phyloP scores from a whole-genome alignment of 2,329 filamentous ascomycete genomes.

The Microsporum audouinii region DNA sequence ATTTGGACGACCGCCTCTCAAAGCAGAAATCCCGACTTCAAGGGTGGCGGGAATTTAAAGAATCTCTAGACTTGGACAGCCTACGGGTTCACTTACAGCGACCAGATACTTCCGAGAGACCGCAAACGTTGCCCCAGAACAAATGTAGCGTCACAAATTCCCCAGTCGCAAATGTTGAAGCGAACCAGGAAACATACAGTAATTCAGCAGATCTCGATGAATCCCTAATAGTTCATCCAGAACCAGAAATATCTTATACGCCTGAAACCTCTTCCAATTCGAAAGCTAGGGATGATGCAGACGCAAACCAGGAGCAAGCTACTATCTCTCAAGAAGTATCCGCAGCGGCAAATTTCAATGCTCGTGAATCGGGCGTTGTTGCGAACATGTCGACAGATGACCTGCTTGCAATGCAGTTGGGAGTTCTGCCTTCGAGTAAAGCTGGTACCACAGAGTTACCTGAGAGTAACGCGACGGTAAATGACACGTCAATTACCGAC shows the following conservation, averaged over 20 bases:
- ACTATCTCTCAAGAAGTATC: neutral
- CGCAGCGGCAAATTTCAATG: too few species aligned
- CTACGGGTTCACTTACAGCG: neutral
- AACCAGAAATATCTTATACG: neutral
- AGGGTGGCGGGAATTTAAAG: constrained; percentile 61
- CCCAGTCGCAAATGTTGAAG: neutral
- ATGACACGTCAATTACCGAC: neutral
- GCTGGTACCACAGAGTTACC: neutral
- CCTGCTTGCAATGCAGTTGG: neutral
- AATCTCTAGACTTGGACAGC: constrained; percentile 16
- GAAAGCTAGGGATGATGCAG: neutral
- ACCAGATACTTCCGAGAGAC: neutral
- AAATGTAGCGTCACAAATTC: neutral
- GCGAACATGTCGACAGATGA: neutral
- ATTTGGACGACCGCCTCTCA: constrained; percentile 57
- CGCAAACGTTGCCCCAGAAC: neutral
- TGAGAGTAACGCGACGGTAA: neutral
- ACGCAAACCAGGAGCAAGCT: neutral
- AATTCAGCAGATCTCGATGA: neutral
- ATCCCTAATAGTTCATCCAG: too few species aligned
- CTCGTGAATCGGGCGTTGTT: neutral
- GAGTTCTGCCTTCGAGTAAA: neutral
- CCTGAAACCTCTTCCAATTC: neutral
- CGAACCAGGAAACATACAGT: neutral
- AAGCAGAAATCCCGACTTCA: constrained; percentile 57